Conservation (phyloP, 2,329 filamentous ascomycete species). For the Fusarium succisae region DNA sequence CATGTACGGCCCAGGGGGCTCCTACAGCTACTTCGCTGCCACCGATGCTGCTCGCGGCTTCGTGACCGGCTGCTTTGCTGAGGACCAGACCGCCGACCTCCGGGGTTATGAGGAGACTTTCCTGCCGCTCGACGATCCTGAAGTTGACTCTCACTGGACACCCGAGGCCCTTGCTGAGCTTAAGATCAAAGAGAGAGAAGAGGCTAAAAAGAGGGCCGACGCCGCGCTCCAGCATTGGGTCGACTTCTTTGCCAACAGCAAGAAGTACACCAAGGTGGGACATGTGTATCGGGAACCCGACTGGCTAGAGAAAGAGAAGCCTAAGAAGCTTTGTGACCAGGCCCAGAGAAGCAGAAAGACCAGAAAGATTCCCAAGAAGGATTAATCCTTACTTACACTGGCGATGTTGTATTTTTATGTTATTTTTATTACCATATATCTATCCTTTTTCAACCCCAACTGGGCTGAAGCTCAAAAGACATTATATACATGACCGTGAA, state of each 20-base stretch:
- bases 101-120: slow-evolving; percentile 90
- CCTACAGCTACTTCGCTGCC: slow-evolving; percentile 88
- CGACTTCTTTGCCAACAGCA: slow-evolving; percentile 79
- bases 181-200: slow-evolving; percentile 69
- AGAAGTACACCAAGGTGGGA: slow-evolving; percentile 85
- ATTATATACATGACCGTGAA: neutral
- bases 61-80: slow-evolving; percentile 90
- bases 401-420: neutral
- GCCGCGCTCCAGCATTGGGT: slow-evolving; percentile 83
- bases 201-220: slow-evolving; percentile 72
- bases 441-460: neutral
- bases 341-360: slow-evolving; percentile 68
- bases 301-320: slow-evolving; percentile 70
- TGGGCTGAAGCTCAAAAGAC: neutral
- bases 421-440: neutral
- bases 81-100: slow-evolving; percentile 85
- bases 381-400: neutral
- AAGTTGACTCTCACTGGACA: slow-evolving; percentile 67
- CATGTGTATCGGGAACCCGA: slow-evolving; percentile 70
- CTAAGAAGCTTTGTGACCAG: slow-evolving; percentile 73
- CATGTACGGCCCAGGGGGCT: slow-evolving; percentile 84
- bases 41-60: slow-evolving; percentile 87
- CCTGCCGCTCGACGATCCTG: slow-evolving; percentile 69
- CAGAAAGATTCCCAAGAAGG: slow-evolving; percentile 53
- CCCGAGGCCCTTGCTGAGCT: slow-evolving; percentile 62